Evolutionary conservation across 2,329 filamentous ascomycete genomes (phyloP), one percentile per base, ranked within the genome.

Genomic region (Akanthomyces muscarius): DNA sequence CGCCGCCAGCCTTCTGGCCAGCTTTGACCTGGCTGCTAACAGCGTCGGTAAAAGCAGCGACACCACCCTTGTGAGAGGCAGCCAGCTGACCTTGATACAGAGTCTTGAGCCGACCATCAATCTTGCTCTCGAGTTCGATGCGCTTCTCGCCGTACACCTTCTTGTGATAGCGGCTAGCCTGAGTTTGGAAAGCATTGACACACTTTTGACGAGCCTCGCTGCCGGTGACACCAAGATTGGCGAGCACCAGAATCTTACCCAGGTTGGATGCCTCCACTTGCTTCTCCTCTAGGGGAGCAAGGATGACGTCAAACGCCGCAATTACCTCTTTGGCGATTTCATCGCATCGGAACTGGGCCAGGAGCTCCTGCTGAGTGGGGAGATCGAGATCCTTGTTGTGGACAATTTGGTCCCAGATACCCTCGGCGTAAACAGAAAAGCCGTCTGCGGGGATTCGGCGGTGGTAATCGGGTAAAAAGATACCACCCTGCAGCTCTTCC

Each of bases 351-450:
- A 98, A 99, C 75, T 99, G 95, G 13, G 95, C 95, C 60, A 99
- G 83, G 52, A 99, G 83, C 75, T 99, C 95, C 77, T 99, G 95
- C 74, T 99, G 95, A 0, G 95, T 98, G 4, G 95, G 95, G 64
- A 99, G 78, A 76, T 99, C 95, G 61, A 99, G 82, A 72, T 99
- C 95, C 77, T 99, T 99, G 83, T 99, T 99, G 80, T 94, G 90
- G 70, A 97, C 93, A 72, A 99, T 99, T 77, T 98, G 94, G 71
- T 98, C 93, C 95, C 95, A 99, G 51, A 99, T 87, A 47, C 93
- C 92, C 73, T 95, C 88, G 0, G 95, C 93, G 70, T 99, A 99
- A 64, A 92, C 83, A 0, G 94, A 91, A 73, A 98, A 95, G n/a
- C 95, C 95, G 75, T 99, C 95, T 11, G 95, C 95, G 13, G 95